These are phyloP conservation scores for Artomyces pyxidatus DNA, from an alignment of 768 basidiomycete genomes.

Conservation along the genomic window DNA sequence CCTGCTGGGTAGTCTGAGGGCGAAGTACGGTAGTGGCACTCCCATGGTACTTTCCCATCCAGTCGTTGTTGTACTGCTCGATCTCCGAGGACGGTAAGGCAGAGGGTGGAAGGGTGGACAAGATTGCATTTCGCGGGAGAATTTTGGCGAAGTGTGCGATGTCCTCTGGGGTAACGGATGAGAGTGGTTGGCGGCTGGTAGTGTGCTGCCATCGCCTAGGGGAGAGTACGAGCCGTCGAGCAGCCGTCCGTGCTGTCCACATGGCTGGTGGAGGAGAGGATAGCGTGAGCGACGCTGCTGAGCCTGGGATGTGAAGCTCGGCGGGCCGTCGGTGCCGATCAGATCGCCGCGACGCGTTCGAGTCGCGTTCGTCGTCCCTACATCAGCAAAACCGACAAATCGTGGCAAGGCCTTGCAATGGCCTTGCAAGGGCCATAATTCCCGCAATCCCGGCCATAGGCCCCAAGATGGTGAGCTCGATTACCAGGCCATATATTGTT, in stretches of 20 bases:
- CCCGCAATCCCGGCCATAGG: too few species aligned
- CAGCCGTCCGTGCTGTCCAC: constrained; percentile 5
- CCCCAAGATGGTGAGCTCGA: too few species aligned
- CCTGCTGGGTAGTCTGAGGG: constrained; percentile 82
- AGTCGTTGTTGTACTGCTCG: constrained; percentile 76
- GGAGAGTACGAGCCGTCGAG: constrained; percentile 1
- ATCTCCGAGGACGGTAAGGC: constrained; percentile 55
- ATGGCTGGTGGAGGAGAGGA: background rate
- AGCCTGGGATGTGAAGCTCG: background rate
- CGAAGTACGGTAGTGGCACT: constrained; percentile 76
- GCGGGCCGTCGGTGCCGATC: too few species aligned
- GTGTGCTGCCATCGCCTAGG: constrained; percentile 18
- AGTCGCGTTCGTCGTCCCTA: too few species aligned
- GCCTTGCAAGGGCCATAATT: too few species aligned
- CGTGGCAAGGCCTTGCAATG: too few species aligned
- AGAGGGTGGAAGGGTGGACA: constrained; percentile 55
- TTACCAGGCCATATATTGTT: too few species aligned
- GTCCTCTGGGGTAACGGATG: constrained; percentile 47
- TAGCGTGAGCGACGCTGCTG: background rate
- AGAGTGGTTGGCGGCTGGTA: constrained; percentile 16
- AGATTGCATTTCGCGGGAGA: constrained; percentile 52
- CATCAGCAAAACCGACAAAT: too few species aligned
- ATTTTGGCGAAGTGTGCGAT: constrained; percentile 60
- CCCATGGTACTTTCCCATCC: constrained; percentile 96
- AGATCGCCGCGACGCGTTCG: too few species aligned